Conservation (phyloP, 371 early-diverging fungal genomes). For the Phascolomyces articulosus region DNA sequence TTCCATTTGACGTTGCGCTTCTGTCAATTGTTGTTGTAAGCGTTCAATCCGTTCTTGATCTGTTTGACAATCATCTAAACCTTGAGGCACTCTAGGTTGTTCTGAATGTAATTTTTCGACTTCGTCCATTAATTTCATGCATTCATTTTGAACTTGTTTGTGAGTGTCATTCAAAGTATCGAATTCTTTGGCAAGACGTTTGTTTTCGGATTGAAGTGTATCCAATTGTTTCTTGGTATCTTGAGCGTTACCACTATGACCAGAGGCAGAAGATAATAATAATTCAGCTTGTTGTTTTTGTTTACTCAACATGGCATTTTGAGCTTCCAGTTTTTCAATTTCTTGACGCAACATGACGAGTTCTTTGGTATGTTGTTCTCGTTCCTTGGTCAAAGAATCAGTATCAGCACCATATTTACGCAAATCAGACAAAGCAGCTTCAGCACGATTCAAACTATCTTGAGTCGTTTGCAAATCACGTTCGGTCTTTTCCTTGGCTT, state of each 20-base stretch:
- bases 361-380: conserved; percentile 33
- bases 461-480: conserved; percentile 25
- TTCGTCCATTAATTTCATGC: conserved; percentile 77
- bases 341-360: conserved; percentile 38
- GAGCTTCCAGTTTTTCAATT: conserved; percentile 37
- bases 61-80: conserved; percentile 24
- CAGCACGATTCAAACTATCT: conserved; percentile 25
- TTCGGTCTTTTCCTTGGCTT: conserved; percentile 49
- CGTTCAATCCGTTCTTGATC: conserved; percentile 27
- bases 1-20: conserved; percentile 58
- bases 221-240: conserved; percentile 29
- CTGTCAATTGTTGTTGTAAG: conserved; percentile 41
- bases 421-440: conserved; percentile 23
- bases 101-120: conserved; percentile 71
- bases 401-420: conserved; percentile 27
- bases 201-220: conserved; percentile 54
- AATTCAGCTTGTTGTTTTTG: conserved; percentile 55
- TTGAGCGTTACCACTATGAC: background rate
- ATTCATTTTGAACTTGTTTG: conserved; percentile 70
- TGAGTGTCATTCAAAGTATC: conserved; percentile 63
- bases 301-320: conserved; percentile 42
- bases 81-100: conserved; percentile 32
- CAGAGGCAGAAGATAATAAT: conserved; percentile 28
- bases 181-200: conserved; percentile 53
- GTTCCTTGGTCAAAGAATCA: conserved; percentile 25